These are phyloP conservation scores for Dictyostelium discoideum DNA, from an alignment of 78 protist genomes.

Conservation along the genomic window DNA sequence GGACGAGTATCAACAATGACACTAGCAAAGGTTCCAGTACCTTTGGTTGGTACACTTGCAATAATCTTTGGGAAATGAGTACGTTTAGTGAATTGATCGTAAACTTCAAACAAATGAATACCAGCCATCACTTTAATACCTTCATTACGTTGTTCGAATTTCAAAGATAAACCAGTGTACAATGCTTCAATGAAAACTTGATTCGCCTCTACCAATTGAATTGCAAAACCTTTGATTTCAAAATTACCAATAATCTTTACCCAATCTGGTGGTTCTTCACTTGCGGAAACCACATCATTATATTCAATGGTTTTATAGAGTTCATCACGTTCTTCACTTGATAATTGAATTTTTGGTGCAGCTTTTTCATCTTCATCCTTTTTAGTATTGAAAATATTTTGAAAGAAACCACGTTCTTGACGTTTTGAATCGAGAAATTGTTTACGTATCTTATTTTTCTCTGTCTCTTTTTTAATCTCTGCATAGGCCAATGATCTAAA, in stretches of 20 bases:
- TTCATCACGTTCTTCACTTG: constrained; percentile 60
- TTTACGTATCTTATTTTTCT: constrained; percentile 40
- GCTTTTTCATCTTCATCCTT: constrained; percentile 60
- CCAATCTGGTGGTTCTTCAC: constrained; percentile 79
- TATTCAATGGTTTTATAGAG: constrained; percentile 69
- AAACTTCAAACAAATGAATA: constrained; percentile 65
- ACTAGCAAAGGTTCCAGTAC: constrained; percentile 9
- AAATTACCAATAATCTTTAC: constrained; percentile 50
- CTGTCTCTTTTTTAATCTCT: constrained; percentile 63
- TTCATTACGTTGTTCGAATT: constrained; percentile 56
- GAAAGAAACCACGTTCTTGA: constrained; percentile 52
- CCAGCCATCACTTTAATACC: constrained; percentile 40
- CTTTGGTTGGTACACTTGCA: neutral
- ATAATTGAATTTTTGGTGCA: constrained; percentile 56
- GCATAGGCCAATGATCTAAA: constrained; percentile 74
- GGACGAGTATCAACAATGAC: constrained; percentile 66
- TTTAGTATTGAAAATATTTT: constrained; percentile 35
- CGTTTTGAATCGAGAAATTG: constrained; percentile 46
- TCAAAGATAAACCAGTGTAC: constrained; percentile 27
- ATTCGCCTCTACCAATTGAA: constrained; percentile 58
- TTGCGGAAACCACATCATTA: constrained; percentile 31
- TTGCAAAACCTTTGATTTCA: constrained; percentile 22
- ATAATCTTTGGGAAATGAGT: constrained; percentile 59
- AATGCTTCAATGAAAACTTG: constrained; percentile 36
- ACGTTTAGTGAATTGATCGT: constrained; percentile 48